Evolutionary conservation across 768 basidiomycete species (phyloP).

Genomic region (Scleroderma citrinum): DNA sequence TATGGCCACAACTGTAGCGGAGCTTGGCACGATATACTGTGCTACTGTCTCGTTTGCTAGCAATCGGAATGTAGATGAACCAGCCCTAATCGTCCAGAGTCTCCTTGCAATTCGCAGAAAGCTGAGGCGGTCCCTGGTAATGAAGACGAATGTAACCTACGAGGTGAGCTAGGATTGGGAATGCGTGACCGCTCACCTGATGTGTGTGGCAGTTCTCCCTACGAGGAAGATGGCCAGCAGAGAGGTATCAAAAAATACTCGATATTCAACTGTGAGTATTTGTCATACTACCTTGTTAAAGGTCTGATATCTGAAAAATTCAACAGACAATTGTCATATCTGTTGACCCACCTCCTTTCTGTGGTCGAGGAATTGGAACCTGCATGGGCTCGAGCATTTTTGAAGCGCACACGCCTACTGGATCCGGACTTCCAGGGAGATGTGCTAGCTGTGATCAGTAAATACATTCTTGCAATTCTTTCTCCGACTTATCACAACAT

Average conservation of each 20-base stretch:
- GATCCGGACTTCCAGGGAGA: slow-evolving; percentile 84
- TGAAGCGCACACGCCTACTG: slow-evolving; percentile 66
- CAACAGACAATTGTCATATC: slow-evolving; percentile 58
- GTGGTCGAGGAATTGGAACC: slow-evolving; percentile 68
- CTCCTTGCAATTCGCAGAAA: slow-evolving; percentile 74
- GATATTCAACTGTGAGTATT: slow-evolving; percentile 58
- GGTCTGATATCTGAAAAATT: not conserved
- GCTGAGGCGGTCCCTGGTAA: slow-evolving; percentile 51
- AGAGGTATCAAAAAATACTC: slow-evolving; percentile 64
- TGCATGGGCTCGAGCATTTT: slow-evolving; percentile 71
- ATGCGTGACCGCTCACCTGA: slow-evolving; percentile 1
- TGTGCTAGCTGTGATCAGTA: slow-evolving; percentile 75
- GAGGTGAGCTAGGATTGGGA: slow-evolving; percentile 40
- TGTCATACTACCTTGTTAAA: not conserved
- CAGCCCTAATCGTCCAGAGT: slow-evolving; percentile 52
- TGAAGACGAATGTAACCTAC: slow-evolving; percentile 57
- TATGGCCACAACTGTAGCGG: slow-evolving; percentile 59
- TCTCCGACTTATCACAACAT: not conserved
- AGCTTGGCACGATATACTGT: slow-evolving; percentile 71
- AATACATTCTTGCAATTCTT: slow-evolving; percentile 12
- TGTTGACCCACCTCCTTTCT: slow-evolving; percentile 69
- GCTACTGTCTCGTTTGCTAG: slow-evolving; percentile 69
- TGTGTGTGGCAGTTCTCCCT: slow-evolving; percentile 54
- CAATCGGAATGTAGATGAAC: slow-evolving; percentile 43
- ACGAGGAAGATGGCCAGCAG: slow-evolving; percentile 72